Base-by-base conservation (phyloP, 805 yeast genomes). In the Candida pseudofarinosa region DNA sequence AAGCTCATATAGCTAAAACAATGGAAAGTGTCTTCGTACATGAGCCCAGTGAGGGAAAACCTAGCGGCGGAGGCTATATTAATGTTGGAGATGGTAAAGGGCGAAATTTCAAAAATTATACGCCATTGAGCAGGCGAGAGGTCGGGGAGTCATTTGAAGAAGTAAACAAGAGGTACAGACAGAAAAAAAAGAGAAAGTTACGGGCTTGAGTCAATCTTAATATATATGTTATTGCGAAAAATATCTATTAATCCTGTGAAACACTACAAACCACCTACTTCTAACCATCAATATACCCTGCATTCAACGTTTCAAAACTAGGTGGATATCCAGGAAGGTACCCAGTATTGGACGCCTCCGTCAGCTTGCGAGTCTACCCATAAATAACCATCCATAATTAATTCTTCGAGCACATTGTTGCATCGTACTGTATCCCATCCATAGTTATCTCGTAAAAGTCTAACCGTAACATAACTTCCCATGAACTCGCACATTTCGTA, bases 61-160 rank as follows among this genome's bases (percentile, higher is more conserved):
- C 42, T 3, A 16, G 33, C 3, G 39, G 42, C n/a, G 47, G 47
- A 1, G 65, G 71, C 15, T 46, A 61, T 17, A 67, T 83, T 23
- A 84, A 84, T 53, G 52, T 77, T 0, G 97, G 97, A n/a, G 84
- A 84, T 57, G 97, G 97, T 0, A 60, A 63, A 20, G 95, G 93
- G 1, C 73, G 80, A 40, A 68, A 76, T n/a, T 70, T 71, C 38
- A 66, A 71, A 12, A 67, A 62, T 14, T 87, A 89, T 56, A 72
- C 74, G 3, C 83, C 85, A 5, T 59, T 88, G 33, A 52, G 54
- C 7, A 59, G 79, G 19, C 71, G 96, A 44, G 77, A 74, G 13
- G 62, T 75, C 35, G 70, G 80, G 46, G 91, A 83, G 14, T 57
- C 84, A 1, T 83, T 79, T n/a, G 88, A 84, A 39, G 76, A 65